phyloP scores from a whole-genome alignment of 2,329 filamentous ascomycete species.

The Fusarium lyarnte region DNA sequence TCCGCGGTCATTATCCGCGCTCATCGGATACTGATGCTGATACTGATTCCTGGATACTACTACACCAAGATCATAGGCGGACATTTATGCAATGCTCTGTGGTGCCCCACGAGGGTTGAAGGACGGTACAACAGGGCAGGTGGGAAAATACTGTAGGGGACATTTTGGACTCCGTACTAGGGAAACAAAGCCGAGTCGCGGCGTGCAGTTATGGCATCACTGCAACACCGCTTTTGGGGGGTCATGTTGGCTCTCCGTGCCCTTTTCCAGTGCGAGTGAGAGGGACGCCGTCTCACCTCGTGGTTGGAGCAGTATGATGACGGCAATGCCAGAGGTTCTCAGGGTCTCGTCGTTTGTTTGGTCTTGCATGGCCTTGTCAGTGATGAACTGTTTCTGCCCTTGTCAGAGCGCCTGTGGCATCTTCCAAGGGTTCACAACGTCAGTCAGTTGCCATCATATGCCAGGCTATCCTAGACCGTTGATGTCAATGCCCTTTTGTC shows the following conservation, averaged over 20 bases:
- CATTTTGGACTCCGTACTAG: background rate
- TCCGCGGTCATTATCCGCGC: conserved; percentile 23
- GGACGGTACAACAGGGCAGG: conserved; percentile 22
- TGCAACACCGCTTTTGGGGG: conserved; percentile 37
- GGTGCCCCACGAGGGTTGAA: conserved; percentile 21
- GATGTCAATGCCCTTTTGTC: conserved; percentile 41
- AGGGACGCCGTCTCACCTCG: conserved; percentile 38
- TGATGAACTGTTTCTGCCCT: conserved; percentile 9
- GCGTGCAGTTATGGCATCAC: conserved; percentile 42
- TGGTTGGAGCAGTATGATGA: conserved; percentile 43
- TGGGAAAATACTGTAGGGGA: conserved; percentile 19
- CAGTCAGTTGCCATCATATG: conserved; percentile 35
- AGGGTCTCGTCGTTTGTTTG: conserved; percentile 35
- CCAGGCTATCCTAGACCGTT: conserved; percentile 37
- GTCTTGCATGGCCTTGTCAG: conserved; percentile 18
- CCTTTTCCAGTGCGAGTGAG: conserved; percentile 18
- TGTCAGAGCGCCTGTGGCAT: conserved; percentile 34
- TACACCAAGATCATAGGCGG: conserved; percentile 28
- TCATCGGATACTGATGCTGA: conserved; percentile 25
- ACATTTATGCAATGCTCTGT: conserved; percentile 27
- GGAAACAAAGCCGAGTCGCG: conserved; percentile 26
- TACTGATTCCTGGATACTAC: conserved; percentile 16
- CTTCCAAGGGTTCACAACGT: conserved; percentile 40
- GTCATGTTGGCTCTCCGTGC: conserved; percentile 18
- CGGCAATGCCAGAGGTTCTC: conserved; percentile 35